A percentile compares a stretch with the other conserved stretches of the same genome.
These are phyloP conservation scores for Spinacia oleracea DNA, from an alignment of 179 eudicot genomes.

Conservation along the genomic window DNA sequence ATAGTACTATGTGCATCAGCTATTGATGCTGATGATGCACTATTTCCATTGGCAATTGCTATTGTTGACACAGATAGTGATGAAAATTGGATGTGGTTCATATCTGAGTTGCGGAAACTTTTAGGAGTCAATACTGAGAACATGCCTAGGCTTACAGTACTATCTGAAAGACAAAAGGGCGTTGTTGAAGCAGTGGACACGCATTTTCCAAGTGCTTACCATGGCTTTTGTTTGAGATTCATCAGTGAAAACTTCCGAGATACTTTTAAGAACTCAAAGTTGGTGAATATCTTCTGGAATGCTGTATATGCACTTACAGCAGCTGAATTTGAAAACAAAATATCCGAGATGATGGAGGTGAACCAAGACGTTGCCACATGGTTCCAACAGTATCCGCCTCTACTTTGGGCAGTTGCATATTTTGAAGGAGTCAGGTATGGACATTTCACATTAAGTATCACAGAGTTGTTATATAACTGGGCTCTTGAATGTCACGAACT, in stretches of 20 bases:
- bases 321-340: slow-evolving; percentile 68
- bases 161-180: slow-evolving; percentile 79
- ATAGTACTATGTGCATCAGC: slow-evolving; percentile 77
- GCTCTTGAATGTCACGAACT: slow-evolving; percentile 82
- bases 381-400: slow-evolving; percentile 75
- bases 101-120: slow-evolving; percentile 77
- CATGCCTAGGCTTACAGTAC: slow-evolving; percentile 87
- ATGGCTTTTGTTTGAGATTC: slow-evolving; percentile 85
- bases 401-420: slow-evolving; percentile 88
- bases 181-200: slow-evolving; percentile 78
- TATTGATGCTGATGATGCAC: slow-evolving; percentile 78
- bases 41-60: slow-evolving; percentile 83
- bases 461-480: slow-evolving; percentile 71
- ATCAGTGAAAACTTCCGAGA: slow-evolving; percentile 82
- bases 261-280: slow-evolving; percentile 73
- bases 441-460: slow-evolving; percentile 66
- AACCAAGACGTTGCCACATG: slow-evolving; percentile 71
- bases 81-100: slow-evolving; percentile 96
- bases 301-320: slow-evolving; percentile 80
- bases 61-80: slow-evolving; percentile 81
- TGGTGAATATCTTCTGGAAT: slow-evolving; percentile 86
- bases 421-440: slow-evolving; percentile 87
- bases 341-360: slow-evolving; percentile 68
- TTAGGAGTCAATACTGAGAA: slow-evolving; percentile 79
- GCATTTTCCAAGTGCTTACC: slow-evolving; percentile 79